These are phyloP conservation scores for Blakeslea trispora DNA, from an alignment of 371 early-diverging fungal species.

Conservation along the genomic window DNA sequence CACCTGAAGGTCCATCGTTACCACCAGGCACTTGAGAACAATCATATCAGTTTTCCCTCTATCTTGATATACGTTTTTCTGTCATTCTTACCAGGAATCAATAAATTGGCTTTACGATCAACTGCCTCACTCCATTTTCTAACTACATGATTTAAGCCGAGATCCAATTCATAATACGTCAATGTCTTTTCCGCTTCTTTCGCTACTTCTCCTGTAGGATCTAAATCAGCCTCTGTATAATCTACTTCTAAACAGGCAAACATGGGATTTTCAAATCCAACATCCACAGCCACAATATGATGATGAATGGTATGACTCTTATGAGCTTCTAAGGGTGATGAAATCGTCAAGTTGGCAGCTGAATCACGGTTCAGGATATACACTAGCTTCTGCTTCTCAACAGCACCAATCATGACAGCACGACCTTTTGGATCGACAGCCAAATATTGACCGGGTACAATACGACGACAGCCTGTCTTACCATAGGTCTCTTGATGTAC, in stretches of 20 bases:
- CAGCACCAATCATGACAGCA: constrained; percentile 93
- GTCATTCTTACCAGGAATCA: constrained; percentile 72
- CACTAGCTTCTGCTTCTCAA: constrained; percentile 94
- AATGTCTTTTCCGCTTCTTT: constrained; percentile 78
- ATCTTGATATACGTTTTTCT: no score
- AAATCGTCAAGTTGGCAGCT: constrained; percentile 83
- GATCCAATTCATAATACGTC: constrained; percentile 96
- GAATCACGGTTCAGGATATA: constrained; percentile 95
- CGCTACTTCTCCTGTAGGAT: constrained; percentile 78
- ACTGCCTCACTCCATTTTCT: constrained; percentile 91
- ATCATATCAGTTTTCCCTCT: no score
- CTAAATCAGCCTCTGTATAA: constrained; percentile 84
- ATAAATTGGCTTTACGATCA: constrained; percentile 73
- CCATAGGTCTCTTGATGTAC: constrained; percentile 96
- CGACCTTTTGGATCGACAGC: constrained; percentile 96
- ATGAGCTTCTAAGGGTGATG: constrained; percentile 95
- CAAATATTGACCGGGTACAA: constrained; percentile 94
- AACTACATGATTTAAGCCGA: constrained; percentile 97
- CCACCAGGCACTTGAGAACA: constrained; percentile 96
- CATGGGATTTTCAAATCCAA: constrained; percentile 97
- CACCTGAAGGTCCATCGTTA: constrained; percentile 95
- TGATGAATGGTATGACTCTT: constrained; percentile 78
- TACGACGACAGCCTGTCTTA: constrained; percentile 89
- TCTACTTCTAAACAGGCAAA: constrained; percentile 94
- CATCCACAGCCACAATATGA: constrained; percentile 88